Percentiles rank a stretch among this genome's conserved stretches.
Conservation (phyloP, 495 filamentous ascomycete species). For the Zalerion maritima region DNA sequence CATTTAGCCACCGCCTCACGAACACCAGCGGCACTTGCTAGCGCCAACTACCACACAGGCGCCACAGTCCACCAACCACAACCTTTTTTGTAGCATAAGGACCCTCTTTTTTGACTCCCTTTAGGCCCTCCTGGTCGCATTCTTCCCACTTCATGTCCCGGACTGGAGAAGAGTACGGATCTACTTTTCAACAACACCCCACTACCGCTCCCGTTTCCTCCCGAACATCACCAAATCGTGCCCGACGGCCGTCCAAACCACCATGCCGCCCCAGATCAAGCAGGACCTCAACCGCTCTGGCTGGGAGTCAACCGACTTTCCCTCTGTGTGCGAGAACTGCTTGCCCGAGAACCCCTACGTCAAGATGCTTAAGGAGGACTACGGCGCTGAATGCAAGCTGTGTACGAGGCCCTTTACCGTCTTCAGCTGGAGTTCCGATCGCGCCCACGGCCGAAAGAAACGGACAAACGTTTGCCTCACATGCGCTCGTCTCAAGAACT, state of each 20-base stretch:
- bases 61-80: too few relatives aligned
- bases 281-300: constrained; percentile 93
- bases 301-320: constrained; percentile 84
- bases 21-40: too few relatives aligned
- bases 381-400: constrained; percentile 68
- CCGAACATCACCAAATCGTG: too few relatives aligned
- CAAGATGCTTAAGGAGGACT: constrained; percentile 94
- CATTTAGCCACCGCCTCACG: too few relatives aligned
- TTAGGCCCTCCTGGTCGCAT: too few relatives aligned
- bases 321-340: constrained; percentile 55
- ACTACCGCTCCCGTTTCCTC: too few relatives aligned
- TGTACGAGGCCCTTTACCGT: constrained; percentile 94
- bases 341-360: constrained; percentile 95
- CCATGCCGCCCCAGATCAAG: constrained; percentile 59
- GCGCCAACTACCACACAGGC: too few relatives aligned
- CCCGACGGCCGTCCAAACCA: constrained; percentile 1
- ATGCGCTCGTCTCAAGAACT: constrained; percentile 88
- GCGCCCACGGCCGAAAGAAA: constrained; percentile 72
- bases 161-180: too few relatives aligned
- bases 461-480: constrained; percentile 89
- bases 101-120: too few relatives aligned
- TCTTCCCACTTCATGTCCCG: too few relatives aligned
- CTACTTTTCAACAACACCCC: too few relatives aligned
- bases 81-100: too few relatives aligned
- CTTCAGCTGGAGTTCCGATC: constrained; percentile 84